These are phyloP conservation scores for Fonsecaea nubica DNA, from an alignment of 2,329 filamentous ascomycete genomes.

Conservation along the genomic window DNA sequence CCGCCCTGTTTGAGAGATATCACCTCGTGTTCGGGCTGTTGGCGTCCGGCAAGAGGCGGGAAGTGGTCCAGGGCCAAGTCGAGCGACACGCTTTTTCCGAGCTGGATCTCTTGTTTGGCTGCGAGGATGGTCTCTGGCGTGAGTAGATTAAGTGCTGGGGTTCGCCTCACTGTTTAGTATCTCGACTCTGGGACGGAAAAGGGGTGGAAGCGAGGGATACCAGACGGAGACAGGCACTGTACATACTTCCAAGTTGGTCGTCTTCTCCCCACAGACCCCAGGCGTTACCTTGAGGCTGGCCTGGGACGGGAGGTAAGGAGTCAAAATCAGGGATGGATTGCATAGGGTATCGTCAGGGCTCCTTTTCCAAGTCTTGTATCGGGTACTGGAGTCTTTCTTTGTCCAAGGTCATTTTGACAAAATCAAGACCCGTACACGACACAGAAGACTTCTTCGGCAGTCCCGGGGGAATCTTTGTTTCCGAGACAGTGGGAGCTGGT, in stretches of 20 bases:
- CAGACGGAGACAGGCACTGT: no score
- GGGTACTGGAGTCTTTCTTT: no score
- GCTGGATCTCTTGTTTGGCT: slow-evolving; percentile 53
- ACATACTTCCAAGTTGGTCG: slow-evolving; percentile 57
- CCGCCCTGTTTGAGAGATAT: slow-evolving; percentile 9
- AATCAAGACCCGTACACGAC: no score
- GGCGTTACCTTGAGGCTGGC: slow-evolving; percentile 57
- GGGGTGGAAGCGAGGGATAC: no score
- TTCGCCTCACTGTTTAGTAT: no score
- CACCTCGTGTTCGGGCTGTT: slow-evolving; percentile 38
- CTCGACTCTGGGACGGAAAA: no score
- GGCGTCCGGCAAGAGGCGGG: slow-evolving; percentile 42
- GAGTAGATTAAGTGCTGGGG: slow-evolving; percentile 56
- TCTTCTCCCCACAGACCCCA: slow-evolving; percentile 61
- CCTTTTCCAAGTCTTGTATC: no score
- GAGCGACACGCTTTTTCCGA: slow-evolving; percentile 33
- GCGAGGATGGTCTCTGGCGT: slow-evolving; percentile 51
- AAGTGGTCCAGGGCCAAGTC: slow-evolving; percentile 48
- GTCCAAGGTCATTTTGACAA: no score
- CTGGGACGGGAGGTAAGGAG: not conserved
- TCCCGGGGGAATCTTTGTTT: no score
- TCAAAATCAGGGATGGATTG: not conserved
- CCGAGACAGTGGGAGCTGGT: no score
- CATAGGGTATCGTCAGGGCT: not conserved
- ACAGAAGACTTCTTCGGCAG: no score